phyloP scores from a whole-genome alignment of 2,329 filamentous ascomycete species.

The Stagonosporopsis rhizophila region DNA sequence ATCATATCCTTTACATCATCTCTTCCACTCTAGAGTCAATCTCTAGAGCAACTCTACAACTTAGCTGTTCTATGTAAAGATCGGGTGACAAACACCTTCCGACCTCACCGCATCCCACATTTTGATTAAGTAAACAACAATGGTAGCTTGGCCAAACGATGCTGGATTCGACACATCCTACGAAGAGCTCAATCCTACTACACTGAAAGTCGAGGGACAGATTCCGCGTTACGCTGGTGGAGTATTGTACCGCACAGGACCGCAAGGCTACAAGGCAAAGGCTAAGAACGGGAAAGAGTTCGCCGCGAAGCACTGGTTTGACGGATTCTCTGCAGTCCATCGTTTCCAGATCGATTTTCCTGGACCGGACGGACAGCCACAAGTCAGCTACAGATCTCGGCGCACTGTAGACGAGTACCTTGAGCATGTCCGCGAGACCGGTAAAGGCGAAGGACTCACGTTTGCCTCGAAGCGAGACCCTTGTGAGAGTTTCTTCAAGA shows the following conservation, averaged over 20 bases:
- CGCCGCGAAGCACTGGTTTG: constrained; percentile 78
- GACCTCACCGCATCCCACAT: background rate
- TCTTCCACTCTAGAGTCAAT: background rate
- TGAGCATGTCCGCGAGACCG: constrained; percentile 66
- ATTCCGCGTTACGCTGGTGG: constrained; percentile 78
- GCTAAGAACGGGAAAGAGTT: constrained; percentile 65
- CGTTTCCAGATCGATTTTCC: constrained; percentile 70
- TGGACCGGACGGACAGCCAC: constrained; percentile 38
- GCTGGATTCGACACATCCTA: constrained; percentile 67
- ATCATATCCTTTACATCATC: background rate
- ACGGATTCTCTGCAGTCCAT: constrained; percentile 75
- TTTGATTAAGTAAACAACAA: constrained; percentile 4
- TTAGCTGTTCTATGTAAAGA: background rate
- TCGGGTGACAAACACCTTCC: background rate
- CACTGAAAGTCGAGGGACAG: constrained; percentile 67
- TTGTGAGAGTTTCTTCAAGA: constrained; percentile 75
- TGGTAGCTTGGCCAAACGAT: constrained; percentile 41
- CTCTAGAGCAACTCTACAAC: background rate
- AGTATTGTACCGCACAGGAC: constrained; percentile 71
- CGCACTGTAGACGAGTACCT: constrained; percentile 70
- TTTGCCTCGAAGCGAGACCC: constrained; percentile 78
- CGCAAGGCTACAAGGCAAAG: constrained; percentile 69
- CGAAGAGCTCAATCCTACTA: constrained; percentile 70
- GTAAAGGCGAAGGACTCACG: constrained; percentile 62
- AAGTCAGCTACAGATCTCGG: constrained; percentile 75